phyloP scores from a whole-genome alignment of 106 monocot species.

The Phalaenopsis aphrodite region DNA sequence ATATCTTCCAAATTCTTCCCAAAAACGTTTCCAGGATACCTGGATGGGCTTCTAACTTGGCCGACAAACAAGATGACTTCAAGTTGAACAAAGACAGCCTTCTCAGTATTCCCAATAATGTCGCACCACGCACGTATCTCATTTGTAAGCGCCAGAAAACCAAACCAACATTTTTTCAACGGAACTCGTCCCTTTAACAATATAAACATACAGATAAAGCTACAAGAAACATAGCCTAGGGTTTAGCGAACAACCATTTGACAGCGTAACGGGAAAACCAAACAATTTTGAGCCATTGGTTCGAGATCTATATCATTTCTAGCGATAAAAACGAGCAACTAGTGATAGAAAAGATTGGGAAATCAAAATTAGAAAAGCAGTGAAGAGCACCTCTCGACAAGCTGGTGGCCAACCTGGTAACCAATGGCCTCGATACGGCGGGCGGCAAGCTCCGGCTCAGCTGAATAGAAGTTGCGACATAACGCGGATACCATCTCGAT shows the following conservation, averaged over 20 bases:
- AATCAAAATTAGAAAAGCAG: background rate
- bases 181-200: background rate
- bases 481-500: conserved; percentile 96
- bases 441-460: conserved; percentile 84
- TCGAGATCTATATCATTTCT: background rate
- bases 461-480: conserved; percentile 54
- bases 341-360: background rate
- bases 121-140: too few species aligned
- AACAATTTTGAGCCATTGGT: too few species aligned
- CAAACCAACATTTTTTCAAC: background rate
- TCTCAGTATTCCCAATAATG: too few species aligned
- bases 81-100: too few species aligned
- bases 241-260: background rate
- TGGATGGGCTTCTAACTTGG: too few species aligned
- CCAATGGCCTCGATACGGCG: conserved; percentile 97
- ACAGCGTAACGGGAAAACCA: background rate
- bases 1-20: too few species aligned
- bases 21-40: too few species aligned
- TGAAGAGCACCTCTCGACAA: conserved; percentile 59
- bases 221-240: background rate
- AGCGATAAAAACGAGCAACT: background rate
- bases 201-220: background rate
- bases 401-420: conserved; percentile 92
- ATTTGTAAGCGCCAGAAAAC: too few species aligned
- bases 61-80: too few species aligned